Evolutionary conservation across 2,329 filamentous ascomycete genomes (phyloP).

Genomic region (Nigrograna mackinnonii): DNA sequence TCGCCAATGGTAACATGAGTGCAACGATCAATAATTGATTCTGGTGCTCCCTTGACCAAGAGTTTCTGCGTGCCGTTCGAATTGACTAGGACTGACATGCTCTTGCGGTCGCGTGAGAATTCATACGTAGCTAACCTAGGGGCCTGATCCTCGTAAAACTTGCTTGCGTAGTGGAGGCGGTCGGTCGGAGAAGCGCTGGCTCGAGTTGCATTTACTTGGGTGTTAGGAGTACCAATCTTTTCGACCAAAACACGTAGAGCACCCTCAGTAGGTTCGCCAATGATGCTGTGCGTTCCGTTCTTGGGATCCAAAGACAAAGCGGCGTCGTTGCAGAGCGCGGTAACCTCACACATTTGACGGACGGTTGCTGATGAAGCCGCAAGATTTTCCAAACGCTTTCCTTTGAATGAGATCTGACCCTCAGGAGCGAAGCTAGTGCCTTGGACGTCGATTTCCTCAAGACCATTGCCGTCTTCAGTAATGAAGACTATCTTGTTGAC

Average conservation of each 20-base stretch:
- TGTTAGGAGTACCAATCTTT: constrained; percentile 86
- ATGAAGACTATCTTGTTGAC: constrained; percentile 91
- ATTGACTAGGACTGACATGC: constrained; percentile 94
- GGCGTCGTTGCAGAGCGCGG: constrained; percentile 86
- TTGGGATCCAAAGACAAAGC: constrained; percentile 80
- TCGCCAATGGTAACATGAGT: constrained; percentile 77
- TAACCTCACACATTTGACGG: constrained; percentile 72
- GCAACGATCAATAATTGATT: constrained; percentile 92
- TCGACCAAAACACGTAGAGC: constrained; percentile 88
- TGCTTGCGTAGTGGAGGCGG: constrained; percentile 79
- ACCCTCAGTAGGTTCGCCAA: constrained; percentile 95
- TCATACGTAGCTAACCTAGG: constrained; percentile 86
- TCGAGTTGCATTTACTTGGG: constrained; percentile 58
- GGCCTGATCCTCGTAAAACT: constrained; percentile 77
- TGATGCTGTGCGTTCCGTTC: constrained; percentile 72
- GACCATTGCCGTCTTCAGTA: constrained; percentile 69
- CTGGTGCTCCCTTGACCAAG: constrained; percentile 94
- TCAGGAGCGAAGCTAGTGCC: constrained; percentile 90
- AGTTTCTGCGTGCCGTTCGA: constrained; percentile 73
- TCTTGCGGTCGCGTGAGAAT: constrained; percentile 97
- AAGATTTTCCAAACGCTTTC: constrained; percentile 70
- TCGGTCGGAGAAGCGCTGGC: constrained; percentile 55
- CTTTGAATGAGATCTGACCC: constrained; percentile 71
- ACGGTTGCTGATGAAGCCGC: constrained; percentile 75
- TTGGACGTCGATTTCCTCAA: constrained; percentile 87